phyloP scores from a whole-genome alignment of 2,329 filamentous ascomycete species.

The Exophiala sideris region DNA sequence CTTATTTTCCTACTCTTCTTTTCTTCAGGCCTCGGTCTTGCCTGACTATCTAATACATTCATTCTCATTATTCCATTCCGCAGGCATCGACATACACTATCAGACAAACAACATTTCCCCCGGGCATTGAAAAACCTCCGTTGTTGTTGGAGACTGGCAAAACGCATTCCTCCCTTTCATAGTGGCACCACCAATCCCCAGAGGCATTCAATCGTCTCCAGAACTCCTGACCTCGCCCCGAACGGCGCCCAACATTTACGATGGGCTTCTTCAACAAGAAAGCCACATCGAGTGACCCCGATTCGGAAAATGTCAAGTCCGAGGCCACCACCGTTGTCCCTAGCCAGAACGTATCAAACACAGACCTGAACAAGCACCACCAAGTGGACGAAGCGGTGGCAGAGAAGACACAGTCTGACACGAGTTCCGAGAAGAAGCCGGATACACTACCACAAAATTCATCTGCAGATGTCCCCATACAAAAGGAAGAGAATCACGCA shows the following conservation, averaged over 20 bases:
- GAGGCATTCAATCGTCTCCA: too few relatives aligned
- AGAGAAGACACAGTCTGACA: conserved; percentile 1
- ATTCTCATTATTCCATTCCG: too few relatives aligned
- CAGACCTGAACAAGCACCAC: conserved; percentile 18
- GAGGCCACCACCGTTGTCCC: conserved; percentile 20
- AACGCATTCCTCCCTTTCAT: too few relatives aligned
- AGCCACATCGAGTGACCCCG: not conserved
- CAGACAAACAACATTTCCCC: too few relatives aligned
- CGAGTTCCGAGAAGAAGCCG: not conserved
- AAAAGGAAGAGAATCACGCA: conserved; percentile 11
- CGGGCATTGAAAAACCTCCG: too few relatives aligned
- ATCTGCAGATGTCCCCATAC: conserved; percentile 7
- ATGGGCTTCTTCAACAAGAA: conserved; percentile 21
- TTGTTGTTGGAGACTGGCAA: too few relatives aligned
- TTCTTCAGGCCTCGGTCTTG: too few relatives aligned
- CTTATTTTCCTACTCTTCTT: too few relatives aligned
- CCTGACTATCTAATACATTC: too few relatives aligned
- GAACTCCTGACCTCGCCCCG: too few relatives aligned
- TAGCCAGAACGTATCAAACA: conserved; percentile 23
- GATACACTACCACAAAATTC: not conserved
- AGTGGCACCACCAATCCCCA: too few relatives aligned
- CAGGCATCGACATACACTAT: too few relatives aligned
- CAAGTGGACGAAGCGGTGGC: conserved; percentile 3
- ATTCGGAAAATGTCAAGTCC: conserved; percentile 14
- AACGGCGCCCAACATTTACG: not conserved